Conservation (phyloP, 148 eudicot genomes). For the Persicaria tinctoria region DNA sequence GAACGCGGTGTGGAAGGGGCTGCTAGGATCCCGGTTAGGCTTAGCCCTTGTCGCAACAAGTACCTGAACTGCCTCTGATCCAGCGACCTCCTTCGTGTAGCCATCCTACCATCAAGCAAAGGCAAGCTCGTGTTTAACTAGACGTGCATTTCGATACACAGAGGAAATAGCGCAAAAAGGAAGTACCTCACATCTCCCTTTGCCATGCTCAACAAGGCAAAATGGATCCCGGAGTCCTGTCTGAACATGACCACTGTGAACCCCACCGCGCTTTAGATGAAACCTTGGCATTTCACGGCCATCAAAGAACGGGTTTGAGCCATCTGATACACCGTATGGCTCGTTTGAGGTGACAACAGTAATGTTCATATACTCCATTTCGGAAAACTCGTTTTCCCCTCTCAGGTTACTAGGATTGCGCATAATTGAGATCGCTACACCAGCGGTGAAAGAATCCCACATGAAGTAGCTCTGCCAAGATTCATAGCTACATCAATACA, state of each 20-base stretch:
- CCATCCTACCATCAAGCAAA: slow-evolving; percentile 46
- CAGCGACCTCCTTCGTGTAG: slow-evolving; percentile 52
- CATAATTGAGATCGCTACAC: slow-evolving; percentile 82
- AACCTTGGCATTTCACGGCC: slow-evolving; percentile 44
- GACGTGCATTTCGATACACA: not conserved
- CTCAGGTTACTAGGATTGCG: slow-evolving; percentile 21
- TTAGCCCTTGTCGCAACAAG: slow-evolving; percentile 76
- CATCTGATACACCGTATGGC: slow-evolving; percentile 69
- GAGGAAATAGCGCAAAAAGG: not conserved
- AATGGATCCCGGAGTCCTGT: slow-evolving; percentile 66
- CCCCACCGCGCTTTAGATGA: slow-evolving; percentile 41
- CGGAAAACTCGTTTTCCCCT: slow-evolving; percentile 72
- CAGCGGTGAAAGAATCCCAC: slow-evolving; percentile 84
- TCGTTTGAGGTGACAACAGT: slow-evolving; percentile 72
- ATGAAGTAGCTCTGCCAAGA: slow-evolving; percentile 57
- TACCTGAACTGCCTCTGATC: slow-evolving; percentile 43
- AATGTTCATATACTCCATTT: slow-evolving; percentile 70
- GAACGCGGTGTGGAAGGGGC: slow-evolving; percentile 43
- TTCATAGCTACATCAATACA: not conserved
- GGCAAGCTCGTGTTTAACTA: not conserved
- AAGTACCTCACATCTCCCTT: slow-evolving; percentile 70
- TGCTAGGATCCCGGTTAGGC: slow-evolving; percentile 39
- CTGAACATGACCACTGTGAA: slow-evolving; percentile 91
- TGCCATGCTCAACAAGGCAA: slow-evolving; percentile 43
- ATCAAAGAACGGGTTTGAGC: slow-evolving; percentile 78